These are phyloP conservation scores for Ceratocystis colombiana DNA, from an alignment of 2,329 filamentous ascomycete genomes.

Conservation along the genomic window DNA sequence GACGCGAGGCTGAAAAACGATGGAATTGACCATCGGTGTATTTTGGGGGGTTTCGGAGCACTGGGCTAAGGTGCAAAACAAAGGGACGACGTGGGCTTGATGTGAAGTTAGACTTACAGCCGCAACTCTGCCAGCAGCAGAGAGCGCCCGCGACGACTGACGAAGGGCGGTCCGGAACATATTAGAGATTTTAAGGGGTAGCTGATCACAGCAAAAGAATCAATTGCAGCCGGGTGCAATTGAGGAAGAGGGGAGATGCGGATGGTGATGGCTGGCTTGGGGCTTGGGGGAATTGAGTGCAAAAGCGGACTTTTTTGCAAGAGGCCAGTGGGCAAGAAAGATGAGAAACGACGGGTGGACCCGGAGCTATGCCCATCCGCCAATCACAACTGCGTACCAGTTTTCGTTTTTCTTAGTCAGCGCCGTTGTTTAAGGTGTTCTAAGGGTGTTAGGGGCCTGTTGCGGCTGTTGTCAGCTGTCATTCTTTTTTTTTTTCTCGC, in stretches of 20 bases:
- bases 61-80: constrained; percentile 16
- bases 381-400: constrained; percentile 23
- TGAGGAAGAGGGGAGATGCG: constrained; percentile 37
- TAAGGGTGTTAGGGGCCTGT: background rate
- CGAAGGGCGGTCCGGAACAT: constrained; percentile 99
- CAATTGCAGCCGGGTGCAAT: constrained; percentile 56
- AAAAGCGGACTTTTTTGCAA: constrained; percentile 26
- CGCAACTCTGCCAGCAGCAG: constrained; percentile 82
- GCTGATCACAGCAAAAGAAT: constrained; percentile 37
- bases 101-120: constrained; percentile 64
- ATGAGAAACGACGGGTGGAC: constrained; percentile 26
- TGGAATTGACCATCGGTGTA: constrained; percentile 39
- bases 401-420: constrained; percentile 25
- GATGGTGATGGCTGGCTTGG: constrained; percentile 26
- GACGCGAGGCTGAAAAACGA: constrained; percentile 34
- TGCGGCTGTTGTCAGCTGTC: constrained; percentile 11
- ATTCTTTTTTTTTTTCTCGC: constrained; percentile 21
- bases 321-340: constrained; percentile 26
- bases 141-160: constrained; percentile 90
- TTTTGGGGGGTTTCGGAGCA: constrained; percentile 21
- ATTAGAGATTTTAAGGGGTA: constrained; percentile 33
- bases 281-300: constrained; percentile 26
- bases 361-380: constrained; percentile 23
- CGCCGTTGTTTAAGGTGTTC: background rate
- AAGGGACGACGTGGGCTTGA: constrained; percentile 15